These are phyloP conservation scores for Dentipellis sp. DNA, from an alignment of 768 basidiomycete genomes.

Conservation along the genomic window DNA sequence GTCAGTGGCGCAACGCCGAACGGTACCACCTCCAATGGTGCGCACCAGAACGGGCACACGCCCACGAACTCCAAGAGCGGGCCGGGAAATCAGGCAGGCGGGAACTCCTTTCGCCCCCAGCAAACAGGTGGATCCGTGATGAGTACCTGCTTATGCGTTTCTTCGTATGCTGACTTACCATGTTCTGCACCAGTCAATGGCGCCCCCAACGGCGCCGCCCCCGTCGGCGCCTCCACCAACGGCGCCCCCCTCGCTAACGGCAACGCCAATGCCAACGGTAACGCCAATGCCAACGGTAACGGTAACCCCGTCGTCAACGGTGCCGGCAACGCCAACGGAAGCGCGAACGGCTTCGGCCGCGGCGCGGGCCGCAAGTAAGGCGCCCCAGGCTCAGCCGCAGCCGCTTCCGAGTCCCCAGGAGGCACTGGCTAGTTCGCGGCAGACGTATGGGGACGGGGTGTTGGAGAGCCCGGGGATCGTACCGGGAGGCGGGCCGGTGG, in stretches of 20 bases:
- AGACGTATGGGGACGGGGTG: background rate
- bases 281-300: background rate
- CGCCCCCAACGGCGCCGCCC: background rate
- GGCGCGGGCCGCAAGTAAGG: conserved; percentile 1
- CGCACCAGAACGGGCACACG: conserved; percentile 4
- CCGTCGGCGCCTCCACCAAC: conserved; percentile 1
- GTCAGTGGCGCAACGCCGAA: conserved; percentile 6
- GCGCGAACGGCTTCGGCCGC: conserved; percentile 5
- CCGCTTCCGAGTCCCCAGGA: background rate
- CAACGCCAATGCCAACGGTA: background rate
- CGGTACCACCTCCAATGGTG: conserved; percentile 7
- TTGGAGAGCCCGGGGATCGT: background rate
- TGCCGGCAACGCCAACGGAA: background rate
- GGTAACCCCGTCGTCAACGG: background rate
- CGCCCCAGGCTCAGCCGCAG: background rate
- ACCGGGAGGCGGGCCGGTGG: background rate
- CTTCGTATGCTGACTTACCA: conserved; percentile 12
- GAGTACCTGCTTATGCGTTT: conserved; percentile 9
- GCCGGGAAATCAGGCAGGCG: background rate
- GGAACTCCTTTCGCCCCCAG: conserved; percentile 7
- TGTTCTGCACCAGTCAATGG: background rate
- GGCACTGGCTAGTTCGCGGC: background rate
- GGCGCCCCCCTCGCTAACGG: background rate
- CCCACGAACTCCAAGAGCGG: conserved; percentile 2
- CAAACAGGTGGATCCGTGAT: conserved; percentile 16